phyloP scores from a whole-genome alignment of 2,329 filamentous ascomycete species.

The Fusarium humuli region DNA sequence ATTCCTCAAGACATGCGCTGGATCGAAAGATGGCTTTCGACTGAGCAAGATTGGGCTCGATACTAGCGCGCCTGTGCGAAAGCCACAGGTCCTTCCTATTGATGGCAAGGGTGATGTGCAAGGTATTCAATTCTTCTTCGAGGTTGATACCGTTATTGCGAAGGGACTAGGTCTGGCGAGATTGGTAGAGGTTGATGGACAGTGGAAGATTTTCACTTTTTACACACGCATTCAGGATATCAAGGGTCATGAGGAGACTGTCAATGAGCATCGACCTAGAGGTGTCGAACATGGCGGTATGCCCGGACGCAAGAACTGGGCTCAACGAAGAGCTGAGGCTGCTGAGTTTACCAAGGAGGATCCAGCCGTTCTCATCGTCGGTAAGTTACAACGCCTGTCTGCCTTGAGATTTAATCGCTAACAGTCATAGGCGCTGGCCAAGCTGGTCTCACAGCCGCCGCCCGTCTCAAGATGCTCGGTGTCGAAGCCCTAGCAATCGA shows the following conservation, averaged over 20 bases:
- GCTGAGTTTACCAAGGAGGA: constrained; percentile 60
- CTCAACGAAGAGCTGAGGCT: constrained; percentile 63
- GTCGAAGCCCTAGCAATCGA: constrained; percentile 70
- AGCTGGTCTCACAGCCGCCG: constrained; percentile 67
- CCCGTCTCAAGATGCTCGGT: constrained; percentile 69
- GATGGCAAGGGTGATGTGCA: constrained; percentile 61
- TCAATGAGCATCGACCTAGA: constrained; percentile 59
- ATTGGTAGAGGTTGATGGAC: constrained; percentile 57
- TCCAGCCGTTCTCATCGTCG: constrained; percentile 71
- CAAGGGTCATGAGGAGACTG: constrained; percentile 63
- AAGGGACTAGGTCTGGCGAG: constrained; percentile 67
- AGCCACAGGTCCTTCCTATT: constrained; percentile 59
- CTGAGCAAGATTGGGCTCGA: constrained; percentile 61
- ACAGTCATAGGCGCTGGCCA: constrained; percentile 65
- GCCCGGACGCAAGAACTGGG: constrained; percentile 68
- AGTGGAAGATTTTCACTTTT: constrained; percentile 73
- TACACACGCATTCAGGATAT: constrained; percentile 70
- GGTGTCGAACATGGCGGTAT: constrained; percentile 68
- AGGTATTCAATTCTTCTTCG: constrained; percentile 69
- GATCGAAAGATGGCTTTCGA: constrained; percentile 53
- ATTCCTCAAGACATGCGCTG: constrained; percentile 52
- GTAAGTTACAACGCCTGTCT: constrained; percentile 51
- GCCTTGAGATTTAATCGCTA: accelerated
- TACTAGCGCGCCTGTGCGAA: constrained; percentile 55
- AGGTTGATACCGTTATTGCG: constrained; percentile 65